Percentiles rank a stretch among this genome's conserved stretches.
Evolutionary conservation across 306 rosid genomes (phyloP).

Genomic region (Trichosanthes cucumerina): DNA sequence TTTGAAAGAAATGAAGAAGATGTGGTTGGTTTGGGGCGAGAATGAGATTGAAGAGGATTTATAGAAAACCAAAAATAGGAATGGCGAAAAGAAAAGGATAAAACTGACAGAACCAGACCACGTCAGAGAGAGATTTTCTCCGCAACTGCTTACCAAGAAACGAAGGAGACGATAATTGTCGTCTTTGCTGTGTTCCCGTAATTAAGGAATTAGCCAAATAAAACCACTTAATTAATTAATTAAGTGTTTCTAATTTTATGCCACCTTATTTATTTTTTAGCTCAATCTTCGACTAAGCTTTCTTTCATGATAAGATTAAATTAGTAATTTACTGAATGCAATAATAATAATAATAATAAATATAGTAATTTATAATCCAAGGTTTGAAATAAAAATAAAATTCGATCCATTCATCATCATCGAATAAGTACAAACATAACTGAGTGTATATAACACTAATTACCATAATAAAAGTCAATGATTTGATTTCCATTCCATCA

Average conservation of each 20-base stretch:
- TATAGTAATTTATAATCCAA: too few relatives aligned
- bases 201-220: not conserved
- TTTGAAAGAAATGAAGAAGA: not conserved
- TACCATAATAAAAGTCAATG: too few relatives aligned
- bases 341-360: too few relatives aligned
- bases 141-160: not conserved
- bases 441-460: too few relatives aligned
- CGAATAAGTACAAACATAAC: too few relatives aligned
- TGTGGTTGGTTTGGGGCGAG: not conserved
- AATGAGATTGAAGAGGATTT: slow-evolving; percentile 9
- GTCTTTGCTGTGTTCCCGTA: not conserved
- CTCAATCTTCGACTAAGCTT: not conserved
- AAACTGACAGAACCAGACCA: slow-evolving; percentile 20
- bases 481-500: too few relatives aligned
- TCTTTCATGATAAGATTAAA: not conserved
- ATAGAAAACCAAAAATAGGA: slow-evolving; percentile 22
- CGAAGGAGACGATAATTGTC: not conserved
- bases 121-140: slow-evolving; percentile 23
- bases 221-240: not conserved
- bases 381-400: too few relatives aligned
- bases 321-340: too few relatives aligned
- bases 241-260: not conserved
- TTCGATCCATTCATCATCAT: too few relatives aligned
- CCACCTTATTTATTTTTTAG: not conserved
- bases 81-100: slow-evolving; percentile 18